These are phyloP conservation scores for Paraphaeosphaeria minitans DNA, from an alignment of 2,329 filamentous ascomycete species.

Conservation along the genomic window DNA sequence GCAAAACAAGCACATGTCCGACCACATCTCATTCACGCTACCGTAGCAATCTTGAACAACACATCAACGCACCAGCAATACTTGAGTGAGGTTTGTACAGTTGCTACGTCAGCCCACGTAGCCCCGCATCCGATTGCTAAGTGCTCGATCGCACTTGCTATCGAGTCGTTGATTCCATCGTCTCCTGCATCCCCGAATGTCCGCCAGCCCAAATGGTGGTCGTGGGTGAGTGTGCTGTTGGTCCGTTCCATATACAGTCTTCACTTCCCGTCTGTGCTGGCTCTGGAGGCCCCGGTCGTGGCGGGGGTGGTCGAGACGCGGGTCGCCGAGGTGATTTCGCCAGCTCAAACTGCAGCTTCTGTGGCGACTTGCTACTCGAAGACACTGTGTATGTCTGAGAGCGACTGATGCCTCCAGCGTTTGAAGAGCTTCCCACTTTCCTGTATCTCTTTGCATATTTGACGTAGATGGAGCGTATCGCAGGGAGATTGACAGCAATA, in stretches of 20 bases:
- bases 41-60: not conserved
- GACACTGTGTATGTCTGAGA: constrained; percentile 1
- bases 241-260: not conserved
- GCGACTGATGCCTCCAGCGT: not conserved
- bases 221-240: not conserved
- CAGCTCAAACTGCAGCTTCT: constrained; percentile 1
- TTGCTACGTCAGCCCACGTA: not conserved
- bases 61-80: not conserved
- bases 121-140: not conserved
- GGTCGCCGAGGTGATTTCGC: not conserved
- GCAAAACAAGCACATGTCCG: not conserved
- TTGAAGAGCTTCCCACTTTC: not conserved
- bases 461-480: constrained; percentile 2
- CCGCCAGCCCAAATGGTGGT: not conserved
- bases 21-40: not conserved
- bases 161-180: not conserved
- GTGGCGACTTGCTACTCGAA: not conserved
- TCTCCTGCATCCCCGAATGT: constrained; percentile 2
- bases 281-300: not conserved
- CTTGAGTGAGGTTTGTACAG: not conserved
- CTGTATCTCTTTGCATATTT: not conserved
- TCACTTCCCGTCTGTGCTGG: not conserved
- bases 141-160: not conserved
- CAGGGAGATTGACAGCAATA: too few species aligned
- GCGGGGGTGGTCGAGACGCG: not conserved